These are phyloP conservation scores for Chaetomium sp. DNA, from an alignment of 2,329 filamentous ascomycete species.

Conservation along the genomic window DNA sequence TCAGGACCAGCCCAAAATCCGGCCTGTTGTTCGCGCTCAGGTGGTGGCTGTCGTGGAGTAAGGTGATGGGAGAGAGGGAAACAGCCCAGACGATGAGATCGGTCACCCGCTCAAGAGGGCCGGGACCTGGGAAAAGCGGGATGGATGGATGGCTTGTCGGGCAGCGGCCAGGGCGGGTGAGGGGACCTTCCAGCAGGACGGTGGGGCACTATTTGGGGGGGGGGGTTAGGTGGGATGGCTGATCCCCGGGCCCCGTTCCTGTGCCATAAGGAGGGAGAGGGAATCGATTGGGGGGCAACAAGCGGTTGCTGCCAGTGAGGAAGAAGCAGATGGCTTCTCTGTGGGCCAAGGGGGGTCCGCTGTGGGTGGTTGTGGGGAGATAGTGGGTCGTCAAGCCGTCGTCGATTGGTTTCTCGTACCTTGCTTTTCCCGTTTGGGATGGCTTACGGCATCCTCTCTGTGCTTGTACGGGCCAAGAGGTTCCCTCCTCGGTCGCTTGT, in stretches of 20 bases:
- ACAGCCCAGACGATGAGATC: slow-evolving; percentile 34
- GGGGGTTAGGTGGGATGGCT: slow-evolving; percentile 13
- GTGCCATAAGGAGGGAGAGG: slow-evolving; percentile 1
- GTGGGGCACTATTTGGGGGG: slow-evolving; percentile 10
- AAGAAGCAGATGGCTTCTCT: background rate
- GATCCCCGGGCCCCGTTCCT: slow-evolving; percentile 10
- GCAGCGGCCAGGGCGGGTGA: slow-evolving; percentile 28
- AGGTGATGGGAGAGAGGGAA: slow-evolving; percentile 32
- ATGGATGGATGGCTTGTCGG: slow-evolving; percentile 21
- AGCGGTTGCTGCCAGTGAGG: slow-evolving; percentile 2
- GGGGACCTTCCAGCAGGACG: slow-evolving; percentile 17
- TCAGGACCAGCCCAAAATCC: slow-evolving; percentile 34
- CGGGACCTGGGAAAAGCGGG: slow-evolving; percentile 3
- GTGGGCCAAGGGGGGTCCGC: slow-evolving; percentile 9
- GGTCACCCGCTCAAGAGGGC: slow-evolving; percentile 30
- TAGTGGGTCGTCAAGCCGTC: slow-evolving; percentile 17
- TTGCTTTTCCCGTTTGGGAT: slow-evolving; percentile 28
- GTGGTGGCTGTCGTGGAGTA: slow-evolving; percentile 25
- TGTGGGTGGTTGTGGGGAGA: slow-evolving; percentile 27
- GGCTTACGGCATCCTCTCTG: slow-evolving; percentile 33
- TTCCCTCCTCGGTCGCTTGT: slow-evolving; percentile 25
- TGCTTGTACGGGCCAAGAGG: background rate
- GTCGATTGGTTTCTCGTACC: slow-evolving; percentile 26
- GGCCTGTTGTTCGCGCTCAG: slow-evolving; percentile 27
- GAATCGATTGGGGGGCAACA: slow-evolving; percentile 4